Conservation (phyloP, 495 filamentous ascomycete species). For the Penicillium simplicissimum region DNA sequence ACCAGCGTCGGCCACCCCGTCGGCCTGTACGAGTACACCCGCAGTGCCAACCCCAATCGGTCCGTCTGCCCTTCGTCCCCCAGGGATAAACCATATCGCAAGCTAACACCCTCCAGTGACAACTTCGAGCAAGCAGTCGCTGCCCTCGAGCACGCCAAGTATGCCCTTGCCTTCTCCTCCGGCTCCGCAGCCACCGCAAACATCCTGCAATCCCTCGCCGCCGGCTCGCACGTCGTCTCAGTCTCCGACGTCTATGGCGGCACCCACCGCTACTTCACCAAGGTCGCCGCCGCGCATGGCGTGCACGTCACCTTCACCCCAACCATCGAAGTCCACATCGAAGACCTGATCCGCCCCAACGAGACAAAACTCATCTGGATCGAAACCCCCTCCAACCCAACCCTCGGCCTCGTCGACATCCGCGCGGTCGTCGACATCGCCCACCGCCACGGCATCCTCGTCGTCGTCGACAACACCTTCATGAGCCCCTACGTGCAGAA, state of each 20-base stretch:
- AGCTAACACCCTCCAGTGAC: constrained; percentile 44
- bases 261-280: constrained; percentile 98
- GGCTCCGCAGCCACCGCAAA: constrained; percentile 92
- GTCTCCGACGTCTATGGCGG: constrained; percentile 98
- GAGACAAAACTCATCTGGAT: constrained; percentile 98
- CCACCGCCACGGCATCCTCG: constrained; percentile 83
- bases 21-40: constrained; percentile 85
- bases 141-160: constrained; percentile 86
- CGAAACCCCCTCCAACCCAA: constrained; percentile 93
- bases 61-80: constrained; percentile 23
- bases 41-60: constrained; percentile 92
- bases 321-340: constrained; percentile 82
- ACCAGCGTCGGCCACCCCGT: constrained; percentile 80
- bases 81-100: not conserved
- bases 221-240: constrained; percentile 91
- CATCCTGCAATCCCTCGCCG: constrained; percentile 88
- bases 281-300: constrained; percentile 92
- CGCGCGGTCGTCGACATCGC: constrained; percentile 76
- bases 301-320: constrained; percentile 94
- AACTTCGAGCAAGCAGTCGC: constrained; percentile 93
- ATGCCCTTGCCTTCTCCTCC: constrained; percentile 92
- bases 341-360: constrained; percentile 72
- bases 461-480: constrained; percentile 99
- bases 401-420: constrained; percentile 89
- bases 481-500: constrained; percentile 95